A percentile compares a stretch with the other conserved stretches of the same genome.
Conservation (phyloP, 306 rosid species). For the Prunus padus region DNA sequence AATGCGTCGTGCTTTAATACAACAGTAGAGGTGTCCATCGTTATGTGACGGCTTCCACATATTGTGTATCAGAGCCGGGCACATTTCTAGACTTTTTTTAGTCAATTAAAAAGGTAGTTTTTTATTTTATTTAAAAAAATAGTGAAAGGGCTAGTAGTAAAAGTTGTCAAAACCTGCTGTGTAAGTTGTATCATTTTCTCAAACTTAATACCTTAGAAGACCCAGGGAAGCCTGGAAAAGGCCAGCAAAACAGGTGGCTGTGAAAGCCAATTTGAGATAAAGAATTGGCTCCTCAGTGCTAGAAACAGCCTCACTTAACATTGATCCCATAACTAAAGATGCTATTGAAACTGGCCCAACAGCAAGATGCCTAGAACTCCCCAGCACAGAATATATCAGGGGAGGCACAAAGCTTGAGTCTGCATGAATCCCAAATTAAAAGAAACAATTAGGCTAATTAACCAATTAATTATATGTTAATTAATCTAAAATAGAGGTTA, state of each 20-base stretch:
- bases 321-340: slow-evolving; percentile 95
- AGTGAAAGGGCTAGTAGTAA: background rate
- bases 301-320: slow-evolving; percentile 75
- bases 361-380: slow-evolving; percentile 89
- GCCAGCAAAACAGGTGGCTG: slow-evolving; percentile 93
- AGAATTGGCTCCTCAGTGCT: slow-evolving; percentile 60
- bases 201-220: slow-evolving; percentile 53
- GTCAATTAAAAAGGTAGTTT: background rate
- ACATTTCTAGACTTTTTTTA: background rate
- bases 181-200: background rate
- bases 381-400: slow-evolving; percentile 76
- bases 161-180: background rate
- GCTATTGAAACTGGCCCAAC: slow-evolving; percentile 99
- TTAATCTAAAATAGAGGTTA: background rate
- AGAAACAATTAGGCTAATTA: background rate
- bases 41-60: background rate
- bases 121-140: background rate
- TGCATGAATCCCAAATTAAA: slow-evolving; percentile 37
- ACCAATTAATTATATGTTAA: background rate
- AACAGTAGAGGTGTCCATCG: background rate
- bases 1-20: background rate
- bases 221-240: slow-evolving; percentile 86
- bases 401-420: slow-evolving; percentile 99
- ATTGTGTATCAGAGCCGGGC: background rate
- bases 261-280: slow-evolving; percentile 88